Evolutionary conservation across 768 basidiomycete species (phyloP).

Genomic region (Cyclocybe cylindracea): DNA sequence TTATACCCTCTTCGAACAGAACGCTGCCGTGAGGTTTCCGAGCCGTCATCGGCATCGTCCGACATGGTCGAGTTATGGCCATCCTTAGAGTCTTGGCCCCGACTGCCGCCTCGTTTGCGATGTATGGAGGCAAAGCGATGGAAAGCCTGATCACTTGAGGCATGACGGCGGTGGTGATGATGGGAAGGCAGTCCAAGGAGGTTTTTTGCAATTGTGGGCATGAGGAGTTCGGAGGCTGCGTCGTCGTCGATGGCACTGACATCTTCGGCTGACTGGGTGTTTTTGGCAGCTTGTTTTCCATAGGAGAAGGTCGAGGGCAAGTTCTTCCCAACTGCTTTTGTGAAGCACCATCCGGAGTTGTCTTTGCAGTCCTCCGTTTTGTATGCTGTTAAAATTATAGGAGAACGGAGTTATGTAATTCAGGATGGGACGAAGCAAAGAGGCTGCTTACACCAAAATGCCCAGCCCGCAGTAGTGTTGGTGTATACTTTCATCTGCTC

Average conservation of each 20-base stretch:
- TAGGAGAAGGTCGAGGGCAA: slow-evolving; percentile 63
- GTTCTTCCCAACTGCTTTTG: slow-evolving; percentile 51
- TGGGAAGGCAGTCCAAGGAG: slow-evolving; percentile 5
- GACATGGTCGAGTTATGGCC: slow-evolving; percentile 16
- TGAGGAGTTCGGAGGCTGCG: slow-evolving; percentile 11
- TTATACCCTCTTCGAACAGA: slow-evolving; percentile 43
- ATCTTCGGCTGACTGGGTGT: not conserved
- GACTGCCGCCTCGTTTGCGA: slow-evolving; percentile 11
- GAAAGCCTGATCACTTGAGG: not conserved
- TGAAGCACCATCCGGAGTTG: slow-evolving; percentile 74
- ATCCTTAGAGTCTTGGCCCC: slow-evolving; percentile 7
- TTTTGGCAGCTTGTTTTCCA: slow-evolving; percentile 5
- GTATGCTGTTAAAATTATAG: slow-evolving; percentile 50
- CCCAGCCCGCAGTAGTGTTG: slow-evolving; percentile 60
- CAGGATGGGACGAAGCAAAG: not conserved
- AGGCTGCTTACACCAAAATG: slow-evolving; percentile 63
- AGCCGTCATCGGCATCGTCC: no score
- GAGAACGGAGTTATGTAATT: no score
- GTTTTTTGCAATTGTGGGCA: slow-evolving; percentile 10
- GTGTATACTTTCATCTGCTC: slow-evolving; percentile 61
- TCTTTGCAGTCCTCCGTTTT: slow-evolving; percentile 59
- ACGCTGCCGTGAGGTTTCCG: no score
- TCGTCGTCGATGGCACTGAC: slow-evolving; percentile 6
- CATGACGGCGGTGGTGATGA: not conserved
- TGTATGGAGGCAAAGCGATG: slow-evolving; percentile 30